Evolutionary conservation across 1,139 yeast species (phyloP), one percentile per base, ranked within the genome.

Genomic region (Citeromyces hawaiiensis): DNA sequence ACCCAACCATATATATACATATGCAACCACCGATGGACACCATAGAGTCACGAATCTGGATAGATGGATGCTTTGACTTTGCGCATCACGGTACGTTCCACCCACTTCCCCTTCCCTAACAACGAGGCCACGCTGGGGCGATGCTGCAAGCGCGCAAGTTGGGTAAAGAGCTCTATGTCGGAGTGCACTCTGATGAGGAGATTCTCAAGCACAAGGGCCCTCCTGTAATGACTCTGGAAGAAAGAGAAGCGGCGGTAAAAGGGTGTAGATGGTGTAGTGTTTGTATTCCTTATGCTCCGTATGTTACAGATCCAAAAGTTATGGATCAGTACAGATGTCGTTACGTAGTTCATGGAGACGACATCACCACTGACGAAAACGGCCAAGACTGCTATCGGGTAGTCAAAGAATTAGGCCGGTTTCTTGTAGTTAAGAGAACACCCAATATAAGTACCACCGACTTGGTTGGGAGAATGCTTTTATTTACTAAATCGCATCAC

Each of bases 11-110:
- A 15, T 36, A 23, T 25, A 25, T 23, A 23, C 15, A 29, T 29
- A 27, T 10, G 14, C 7, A 15, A 25, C 21, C 17, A n/a, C 17
- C 8, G 18, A n/a, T 36, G 36, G 6, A 34, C 27, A 23, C 48
- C 15, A 17, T 45, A 7, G 51, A 50, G 11, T 39, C 47, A 9
- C 44, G 67, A 36, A 78, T 87, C 45, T 91, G 97, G 98, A 76
- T 91, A 35, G 98, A 91, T 56, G 98, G 98, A 0, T 91, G 98
- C 54, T 91, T 91, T 61, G 98, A 91, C 57, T 91, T 91, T 62
- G 86, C 94, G 33, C 98, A 91, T 56, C 97, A 91, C 53, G 98
- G 91, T 70, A 64, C 41, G 77, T 63, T 13, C 11, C 11, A 14
- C 9, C 14, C 23, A 17, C 4, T 11, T 34, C 17, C 9, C 9